These are phyloP conservation scores for Schoenoplectus tabernaemontani DNA, from an alignment of 202 grass and related monocot species.

Conservation along the genomic window DNA sequence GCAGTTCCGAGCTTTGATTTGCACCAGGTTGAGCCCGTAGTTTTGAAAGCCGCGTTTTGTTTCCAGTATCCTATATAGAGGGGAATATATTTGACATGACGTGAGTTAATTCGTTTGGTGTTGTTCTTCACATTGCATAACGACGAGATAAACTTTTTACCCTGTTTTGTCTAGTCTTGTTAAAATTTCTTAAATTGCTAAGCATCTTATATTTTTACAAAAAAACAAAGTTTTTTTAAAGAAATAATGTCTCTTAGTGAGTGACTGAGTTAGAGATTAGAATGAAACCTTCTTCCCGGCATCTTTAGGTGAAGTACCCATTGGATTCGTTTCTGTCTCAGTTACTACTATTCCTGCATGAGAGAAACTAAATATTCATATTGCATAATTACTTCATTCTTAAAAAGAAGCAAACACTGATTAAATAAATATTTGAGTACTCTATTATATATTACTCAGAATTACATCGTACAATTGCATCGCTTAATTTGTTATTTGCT, in stretches of 20 bases:
- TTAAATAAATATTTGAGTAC: neutral
- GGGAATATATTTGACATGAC: neutral
- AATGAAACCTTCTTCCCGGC: slow-evolving; percentile 4
- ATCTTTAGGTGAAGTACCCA: slow-evolving; percentile 3
- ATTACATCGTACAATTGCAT: neutral
- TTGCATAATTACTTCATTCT: neutral
- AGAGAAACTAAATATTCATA: slow-evolving; percentile 15
- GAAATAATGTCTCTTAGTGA: neutral
- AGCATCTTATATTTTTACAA: neutral
- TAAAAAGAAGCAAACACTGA: neutral
- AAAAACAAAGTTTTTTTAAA: neutral
- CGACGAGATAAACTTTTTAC: neutral
- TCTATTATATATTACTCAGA: neutral
- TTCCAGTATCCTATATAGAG: neutral
- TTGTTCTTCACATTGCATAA: neutral
- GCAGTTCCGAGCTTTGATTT: slow-evolving; percentile 2
- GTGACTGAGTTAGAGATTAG: neutral
- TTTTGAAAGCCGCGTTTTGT: neutral
- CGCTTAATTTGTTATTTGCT: neutral
- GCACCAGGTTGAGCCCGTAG: neutral
- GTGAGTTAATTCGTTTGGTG: neutral
- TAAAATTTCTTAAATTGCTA: too few relatives aligned
- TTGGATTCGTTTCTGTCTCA: too few relatives aligned
- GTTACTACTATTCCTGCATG: too few relatives aligned
- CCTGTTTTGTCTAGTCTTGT: neutral